Percentiles rank a stretch among this genome's conserved stretches.
These are phyloP conservation scores for Phytophthora foliorum DNA, from an alignment of 352 stramenopile genomes.

Conservation along the genomic window DNA sequence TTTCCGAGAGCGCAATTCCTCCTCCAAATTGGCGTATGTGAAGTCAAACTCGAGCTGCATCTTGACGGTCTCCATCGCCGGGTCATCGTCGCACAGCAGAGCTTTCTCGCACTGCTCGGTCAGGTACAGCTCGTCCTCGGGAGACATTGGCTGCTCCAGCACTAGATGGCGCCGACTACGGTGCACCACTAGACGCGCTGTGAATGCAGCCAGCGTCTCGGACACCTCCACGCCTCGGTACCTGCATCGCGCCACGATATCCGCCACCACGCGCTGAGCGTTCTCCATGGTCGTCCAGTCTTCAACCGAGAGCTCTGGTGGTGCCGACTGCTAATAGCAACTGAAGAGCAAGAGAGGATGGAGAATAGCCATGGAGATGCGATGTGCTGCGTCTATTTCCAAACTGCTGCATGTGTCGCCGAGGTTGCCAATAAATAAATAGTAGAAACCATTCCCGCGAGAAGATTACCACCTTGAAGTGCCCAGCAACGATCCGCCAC, in stretches of 20 bases:
- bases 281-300: slow-evolving; percentile 54
- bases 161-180: slow-evolving; percentile 70
- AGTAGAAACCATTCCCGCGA: slow-evolving; percentile 6
- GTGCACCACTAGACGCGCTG: slow-evolving; percentile 76
- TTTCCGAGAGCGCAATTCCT: slow-evolving; percentile 68
- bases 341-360: slow-evolving; percentile 4
- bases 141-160: slow-evolving; percentile 78
- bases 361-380: slow-evolving; percentile 15
- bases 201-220: slow-evolving; percentile 91
- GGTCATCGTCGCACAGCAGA: slow-evolving; percentile 81
- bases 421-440: not conserved
- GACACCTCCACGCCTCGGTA: slow-evolving; percentile 85
- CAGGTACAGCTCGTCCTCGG: slow-evolving; percentile 80
- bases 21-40: slow-evolving; percentile 88
- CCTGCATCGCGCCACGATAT: slow-evolving; percentile 80
- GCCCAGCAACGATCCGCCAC: slow-evolving; percentile 12
- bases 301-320: not conserved
- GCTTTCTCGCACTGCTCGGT: slow-evolving; percentile 81
- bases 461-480: slow-evolving; percentile 30
- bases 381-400: slow-evolving; percentile 24
- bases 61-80: slow-evolving; percentile 93
- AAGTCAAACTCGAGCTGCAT: slow-evolving; percentile 97
- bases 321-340: slow-evolving; percentile 29
- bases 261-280: slow-evolving; percentile 68
- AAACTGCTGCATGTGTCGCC: not conserved